A percentile compares a stretch with the other conserved stretches of the same genome.
Conservation (phyloP, 345 rosid species). For the Murraya paniculata region DNA sequence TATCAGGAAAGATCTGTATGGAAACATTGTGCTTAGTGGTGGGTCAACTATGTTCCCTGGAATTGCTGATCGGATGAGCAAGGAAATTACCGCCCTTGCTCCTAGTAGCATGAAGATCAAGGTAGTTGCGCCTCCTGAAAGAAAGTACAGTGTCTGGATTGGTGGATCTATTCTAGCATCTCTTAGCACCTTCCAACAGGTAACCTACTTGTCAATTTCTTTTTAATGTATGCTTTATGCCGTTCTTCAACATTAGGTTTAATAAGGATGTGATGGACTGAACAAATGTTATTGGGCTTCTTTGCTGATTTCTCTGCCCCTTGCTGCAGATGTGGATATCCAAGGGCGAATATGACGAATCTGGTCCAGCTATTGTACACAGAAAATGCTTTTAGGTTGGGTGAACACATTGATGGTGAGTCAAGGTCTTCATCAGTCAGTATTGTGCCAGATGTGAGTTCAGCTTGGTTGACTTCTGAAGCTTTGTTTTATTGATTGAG, state of each 20-base stretch:
- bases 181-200: conserved; percentile 59
- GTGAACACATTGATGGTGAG: neutral
- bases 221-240: neutral
- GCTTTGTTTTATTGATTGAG: conserved; percentile 12
- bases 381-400: conserved; percentile 41
- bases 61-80: conserved; percentile 53
- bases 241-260: neutral
- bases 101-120: conserved; percentile 55
- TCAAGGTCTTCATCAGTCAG: neutral
- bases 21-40: conserved; percentile 52
- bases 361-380: conserved; percentile 50
- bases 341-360: conserved; percentile 47
- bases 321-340: conserved; percentile 49
- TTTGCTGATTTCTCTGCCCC: neutral
- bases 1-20: conserved; percentile 47
- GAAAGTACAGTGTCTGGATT: conserved; percentile 58
- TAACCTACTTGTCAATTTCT: conserved; percentile 11
- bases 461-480: conserved; percentile 9
- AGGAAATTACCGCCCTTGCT: conserved; percentile 47
- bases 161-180: conserved; percentile 56
- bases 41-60: conserved; percentile 58
- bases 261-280: neutral
- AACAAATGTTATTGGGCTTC: neutral
- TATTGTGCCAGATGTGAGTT: conserved; percentile 9
- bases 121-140: conserved; percentile 60